Conservation (phyloP, 164 flowering plant species). For the Sedum album region DNA sequence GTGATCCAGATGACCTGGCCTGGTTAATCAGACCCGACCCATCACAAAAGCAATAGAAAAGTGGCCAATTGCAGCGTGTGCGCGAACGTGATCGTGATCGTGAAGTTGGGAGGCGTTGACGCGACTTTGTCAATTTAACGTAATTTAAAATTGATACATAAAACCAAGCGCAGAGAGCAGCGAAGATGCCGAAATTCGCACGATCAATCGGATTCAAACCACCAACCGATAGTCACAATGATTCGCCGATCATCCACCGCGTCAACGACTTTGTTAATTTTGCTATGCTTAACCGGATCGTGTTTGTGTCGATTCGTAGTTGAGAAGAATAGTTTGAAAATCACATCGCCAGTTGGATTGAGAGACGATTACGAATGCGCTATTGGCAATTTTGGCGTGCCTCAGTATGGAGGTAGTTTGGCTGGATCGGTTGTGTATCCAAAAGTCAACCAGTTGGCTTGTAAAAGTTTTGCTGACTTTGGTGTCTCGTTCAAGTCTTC, state of each 20-base stretch:
- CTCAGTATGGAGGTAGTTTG: conserved; percentile 86
- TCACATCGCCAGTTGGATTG: conserved; percentile 63
- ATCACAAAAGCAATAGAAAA: no score
- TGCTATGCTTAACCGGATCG: conserved; percentile 13
- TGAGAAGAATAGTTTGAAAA: conserved; percentile 86
- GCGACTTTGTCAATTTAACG: not conserved
- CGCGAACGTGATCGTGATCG: no score
- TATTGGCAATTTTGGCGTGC: conserved; percentile 93
- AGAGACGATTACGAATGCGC: conserved; percentile 75
- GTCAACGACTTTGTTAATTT: not conserved
- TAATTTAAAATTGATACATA: not conserved
- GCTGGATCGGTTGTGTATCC: conserved; percentile 71
- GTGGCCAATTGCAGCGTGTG: no score
- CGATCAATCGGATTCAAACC: not conserved
- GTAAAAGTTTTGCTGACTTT: conserved; percentile 50
- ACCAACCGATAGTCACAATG: not conserved
- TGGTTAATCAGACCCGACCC: no score
- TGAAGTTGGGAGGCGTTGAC: not conserved
- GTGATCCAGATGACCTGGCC: no score
- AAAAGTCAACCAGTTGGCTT: conserved; percentile 63
- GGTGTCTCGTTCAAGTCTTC: conserved; percentile 57
- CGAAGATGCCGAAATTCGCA: not conserved
- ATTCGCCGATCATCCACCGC: not conserved
- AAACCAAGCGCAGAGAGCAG: not conserved
- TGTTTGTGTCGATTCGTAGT: conserved; percentile 72